These are phyloP conservation scores for Botrytis sinoallii DNA, from an alignment of 2,329 filamentous ascomycete species.

Conservation along the genomic window DNA sequence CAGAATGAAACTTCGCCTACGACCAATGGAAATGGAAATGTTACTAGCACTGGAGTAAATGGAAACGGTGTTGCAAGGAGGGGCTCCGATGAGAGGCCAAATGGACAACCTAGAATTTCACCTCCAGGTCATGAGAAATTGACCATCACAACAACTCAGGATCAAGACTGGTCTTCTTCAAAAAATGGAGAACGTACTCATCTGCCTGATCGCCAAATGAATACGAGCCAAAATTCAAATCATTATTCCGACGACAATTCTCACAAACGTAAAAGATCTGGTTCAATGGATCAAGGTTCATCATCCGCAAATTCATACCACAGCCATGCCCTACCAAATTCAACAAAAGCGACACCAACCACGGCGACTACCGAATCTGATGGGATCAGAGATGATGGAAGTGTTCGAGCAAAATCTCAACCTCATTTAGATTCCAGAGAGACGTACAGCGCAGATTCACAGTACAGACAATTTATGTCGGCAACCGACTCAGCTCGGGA, in stretches of 20 bases:
- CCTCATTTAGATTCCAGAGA: slow-evolving; percentile 37
- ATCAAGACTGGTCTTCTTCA: slow-evolving; percentile 35
- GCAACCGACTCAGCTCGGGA: slow-evolving; percentile 31
- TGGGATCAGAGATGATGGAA: slow-evolving; percentile 37
- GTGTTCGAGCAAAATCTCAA: slow-evolving; percentile 43
- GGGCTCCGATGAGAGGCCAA: slow-evolving; percentile 35
- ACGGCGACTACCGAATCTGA: slow-evolving; percentile 38
- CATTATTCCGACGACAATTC: slow-evolving; percentile 41
- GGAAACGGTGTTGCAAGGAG: slow-evolving; percentile 30
- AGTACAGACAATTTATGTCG: slow-evolving; percentile 31
- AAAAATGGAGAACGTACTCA: slow-evolving; percentile 29
- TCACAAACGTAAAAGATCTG: slow-evolving; percentile 69
- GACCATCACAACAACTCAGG: slow-evolving; percentile 35
- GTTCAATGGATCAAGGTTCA: slow-evolving; percentile 50
- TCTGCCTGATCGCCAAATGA: slow-evolving; percentile 21
- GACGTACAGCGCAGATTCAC: slow-evolving; percentile 29
- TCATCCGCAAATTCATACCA: slow-evolving; percentile 40
- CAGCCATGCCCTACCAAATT: slow-evolving; percentile 37
- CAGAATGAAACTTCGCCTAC: slow-evolving; percentile 12
- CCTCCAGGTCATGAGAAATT: slow-evolving; percentile 38
- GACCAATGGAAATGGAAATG: slow-evolving; percentile 5
- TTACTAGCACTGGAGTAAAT: slow-evolving; percentile 22
- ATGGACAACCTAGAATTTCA: slow-evolving; percentile 34
- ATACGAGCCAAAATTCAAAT: slow-evolving; percentile 27
- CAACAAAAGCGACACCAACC: slow-evolving; percentile 38